Evolutionary conservation across 2,329 filamentous ascomycete species (phyloP).

Genomic region (Triangularia setosa): DNA sequence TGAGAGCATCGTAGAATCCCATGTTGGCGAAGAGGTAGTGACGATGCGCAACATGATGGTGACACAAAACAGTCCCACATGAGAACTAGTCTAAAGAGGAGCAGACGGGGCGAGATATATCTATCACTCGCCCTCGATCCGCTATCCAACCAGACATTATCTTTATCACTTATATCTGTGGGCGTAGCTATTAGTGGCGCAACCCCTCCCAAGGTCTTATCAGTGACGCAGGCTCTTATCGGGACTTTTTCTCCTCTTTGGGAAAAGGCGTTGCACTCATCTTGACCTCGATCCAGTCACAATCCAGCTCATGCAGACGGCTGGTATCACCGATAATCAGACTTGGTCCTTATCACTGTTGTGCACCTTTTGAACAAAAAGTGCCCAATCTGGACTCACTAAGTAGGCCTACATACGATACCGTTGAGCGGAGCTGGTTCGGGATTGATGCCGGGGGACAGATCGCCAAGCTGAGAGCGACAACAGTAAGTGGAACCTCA

Average conservation of each 20-base stretch:
- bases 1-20: neutral
- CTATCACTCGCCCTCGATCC: neutral
- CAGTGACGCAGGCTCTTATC: slow-evolving; percentile 7
- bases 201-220: neutral
- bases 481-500: neutral
- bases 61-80: neutral
- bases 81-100: neutral
- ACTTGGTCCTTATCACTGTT: neutral
- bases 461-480: neutral
- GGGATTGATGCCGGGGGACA: neutral
- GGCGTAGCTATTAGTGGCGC: neutral
- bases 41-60: neutral
- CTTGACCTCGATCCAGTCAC: neutral
- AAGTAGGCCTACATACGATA: neutral
- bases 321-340: neutral
- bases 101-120: neutral
- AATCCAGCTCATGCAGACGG: neutral
- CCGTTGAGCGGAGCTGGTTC: neutral
- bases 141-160: too few species aligned
- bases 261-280: slow-evolving; percentile 6
- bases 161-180: neutral
- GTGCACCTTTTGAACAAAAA: neutral
- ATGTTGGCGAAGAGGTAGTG: neutral
- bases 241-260: slow-evolving; percentile 17
- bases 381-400: neutral